Base-by-base conservation (phyloP, 331 rosid species). In the Pyrus hybrid region DNA sequence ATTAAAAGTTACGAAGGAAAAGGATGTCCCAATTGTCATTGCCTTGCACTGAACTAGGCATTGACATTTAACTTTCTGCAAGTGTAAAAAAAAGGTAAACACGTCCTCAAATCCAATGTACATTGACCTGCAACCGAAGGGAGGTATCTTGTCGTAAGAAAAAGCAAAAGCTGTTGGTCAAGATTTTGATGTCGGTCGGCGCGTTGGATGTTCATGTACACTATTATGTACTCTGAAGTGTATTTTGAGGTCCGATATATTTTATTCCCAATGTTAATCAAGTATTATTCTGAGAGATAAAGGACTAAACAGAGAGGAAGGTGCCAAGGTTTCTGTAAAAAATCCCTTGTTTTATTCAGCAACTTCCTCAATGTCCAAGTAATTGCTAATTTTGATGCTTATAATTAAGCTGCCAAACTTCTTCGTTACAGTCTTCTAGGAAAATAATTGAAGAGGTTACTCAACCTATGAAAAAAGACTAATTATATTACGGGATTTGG, bases 161-260 rank as follows among this genome's bases (percentile, higher is more conserved):
- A 49, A 49, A 17, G 56, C 67, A 75, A 75, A 80, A 54, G 73
- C 56, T 75, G 69, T 63, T 11, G 69, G 80, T 62, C 77, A 75
- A 60, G 68, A 70, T 70, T 73, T 70, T 58, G 56, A 7, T 80
- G 83, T 75, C 69, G 80, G 76, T 37, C 43, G 43, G 43, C 77
- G 45, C 30, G 5, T 73, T 26, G 47, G 56, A 10, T 47, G 18
- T 25, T 62, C 33, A 62, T 62, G 20, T 17, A 47, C 9, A 49
- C 3, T 7, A 3, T 1, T 37, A 13, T 17, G 66, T 22, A 63
- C 63, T 33, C 70, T 47, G 63, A 51, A 45, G 43, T 63, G 54
- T 62, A 26, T 77, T 77, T 37, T 33, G 75, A 71, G 32, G 66
- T 21, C 51, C 5, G 20, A 16, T 62, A 60, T 60, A 35, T 37